Percentiles rank a stretch among this genome's conserved stretches.
phyloP scores from a whole-genome alignment of 2,329 filamentous ascomycete species.

The Sporothrix pseudoabietina region DNA sequence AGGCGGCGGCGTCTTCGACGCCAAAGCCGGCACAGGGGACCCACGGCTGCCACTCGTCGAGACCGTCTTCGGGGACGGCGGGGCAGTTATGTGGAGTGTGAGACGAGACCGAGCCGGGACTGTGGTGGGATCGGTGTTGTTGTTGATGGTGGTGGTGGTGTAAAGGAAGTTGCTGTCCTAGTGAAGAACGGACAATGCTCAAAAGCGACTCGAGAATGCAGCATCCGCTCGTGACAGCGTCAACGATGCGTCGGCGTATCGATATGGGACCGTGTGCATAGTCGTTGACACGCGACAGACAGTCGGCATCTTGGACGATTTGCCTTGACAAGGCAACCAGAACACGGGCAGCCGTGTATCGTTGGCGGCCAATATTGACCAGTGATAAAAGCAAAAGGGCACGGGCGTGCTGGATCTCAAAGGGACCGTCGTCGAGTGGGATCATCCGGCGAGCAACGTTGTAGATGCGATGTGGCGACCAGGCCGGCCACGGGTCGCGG shows the following conservation, averaged over 20 bases:
- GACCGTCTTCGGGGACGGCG: constrained; percentile 59
- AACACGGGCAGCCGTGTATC: constrained; percentile 63
- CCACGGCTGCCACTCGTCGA: constrained; percentile 78
- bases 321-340: constrained; percentile 66
- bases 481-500: neutral
- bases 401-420: constrained; percentile 57
- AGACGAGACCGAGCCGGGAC: neutral
- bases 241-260: neutral
- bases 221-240: constrained; percentile 54
- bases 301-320: constrained; percentile 41
- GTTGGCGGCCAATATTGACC: constrained; percentile 61
- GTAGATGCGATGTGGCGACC: constrained; percentile 50
- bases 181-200: constrained; percentile 39
- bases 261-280: neutral
- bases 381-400: constrained; percentile 62
- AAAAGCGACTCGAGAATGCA: constrained; percentile 64
- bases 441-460: constrained; percentile 53
- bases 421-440: constrained; percentile 51
- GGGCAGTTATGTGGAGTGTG: neutral
- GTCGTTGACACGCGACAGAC: neutral
- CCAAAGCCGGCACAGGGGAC: constrained; percentile 52
- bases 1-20: constrained; percentile 19
- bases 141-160: neutral
- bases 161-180: neutral
- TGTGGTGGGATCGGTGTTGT: neutral